Evolutionary conservation across 108 stramenopile genomes (phyloP).

Genomic region (Bacterosira constricta): DNA sequence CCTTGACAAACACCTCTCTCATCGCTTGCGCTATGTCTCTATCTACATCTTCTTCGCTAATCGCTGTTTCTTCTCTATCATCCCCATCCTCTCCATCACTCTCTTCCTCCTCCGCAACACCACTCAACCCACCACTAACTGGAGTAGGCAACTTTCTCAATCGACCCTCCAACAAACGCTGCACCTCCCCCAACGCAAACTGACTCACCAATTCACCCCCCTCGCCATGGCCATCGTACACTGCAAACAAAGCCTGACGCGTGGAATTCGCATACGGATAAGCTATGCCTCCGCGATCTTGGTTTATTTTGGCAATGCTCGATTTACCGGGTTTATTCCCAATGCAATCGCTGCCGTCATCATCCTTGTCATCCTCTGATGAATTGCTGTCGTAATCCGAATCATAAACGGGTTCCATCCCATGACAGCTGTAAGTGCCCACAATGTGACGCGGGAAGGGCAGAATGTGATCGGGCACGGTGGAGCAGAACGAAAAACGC

Average conservation of each 20-base stretch:
- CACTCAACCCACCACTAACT: slow-evolving; percentile 60
- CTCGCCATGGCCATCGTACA: slow-evolving; percentile 94
- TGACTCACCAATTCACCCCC: slow-evolving; percentile 91
- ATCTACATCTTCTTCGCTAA: neutral
- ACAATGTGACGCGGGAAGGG: slow-evolving; percentile 76
- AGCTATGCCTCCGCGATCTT: slow-evolving; percentile 93
- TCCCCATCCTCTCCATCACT: neutral
- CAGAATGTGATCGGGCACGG: slow-evolving; percentile 30
- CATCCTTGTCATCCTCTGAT: slow-evolving; percentile 32
- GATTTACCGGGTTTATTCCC: neutral
- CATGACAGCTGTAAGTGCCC: slow-evolving; percentile 94
- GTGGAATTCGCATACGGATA: slow-evolving; percentile 84
- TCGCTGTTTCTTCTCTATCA: neutral
- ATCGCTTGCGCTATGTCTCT: slow-evolving; percentile 60
- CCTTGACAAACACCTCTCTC: slow-evolving; percentile 74
- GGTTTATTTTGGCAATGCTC: slow-evolving; percentile 91
- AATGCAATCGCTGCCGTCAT: slow-evolving; percentile 19
- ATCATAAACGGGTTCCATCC: slow-evolving; percentile 92
- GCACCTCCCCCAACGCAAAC: slow-evolving; percentile 87
- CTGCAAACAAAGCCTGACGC: slow-evolving; percentile 85
- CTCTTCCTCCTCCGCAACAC: slow-evolving; percentile 41
- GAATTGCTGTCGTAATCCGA: slow-evolving; percentile 41
- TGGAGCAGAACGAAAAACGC: slow-evolving; percentile 41
- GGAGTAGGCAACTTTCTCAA: slow-evolving; percentile 77
- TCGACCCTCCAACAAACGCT: slow-evolving; percentile 62